A percentile compares a stretch with the other conserved stretches of the same genome.
These are phyloP conservation scores for Penicillium sp. DNA, from an alignment of 2,329 filamentous ascomycete genomes.

Conservation along the genomic window DNA sequence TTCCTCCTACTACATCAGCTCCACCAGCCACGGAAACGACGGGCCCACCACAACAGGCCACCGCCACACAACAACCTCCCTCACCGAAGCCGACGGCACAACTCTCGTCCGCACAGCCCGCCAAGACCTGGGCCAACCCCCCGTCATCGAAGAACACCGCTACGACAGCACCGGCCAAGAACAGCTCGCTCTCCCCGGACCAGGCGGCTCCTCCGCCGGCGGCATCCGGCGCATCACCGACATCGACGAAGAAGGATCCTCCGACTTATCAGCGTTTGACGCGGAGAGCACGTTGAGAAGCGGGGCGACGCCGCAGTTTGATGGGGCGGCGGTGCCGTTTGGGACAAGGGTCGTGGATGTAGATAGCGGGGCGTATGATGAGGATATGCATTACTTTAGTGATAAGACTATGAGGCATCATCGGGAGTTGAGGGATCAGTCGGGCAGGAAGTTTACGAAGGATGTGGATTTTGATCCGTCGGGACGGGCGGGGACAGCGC, in stretches of 20 bases:
- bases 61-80: conserved; percentile 35
- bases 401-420: conserved; percentile 14
- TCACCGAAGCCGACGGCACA: conserved; percentile 36
- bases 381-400: conserved; percentile 20
- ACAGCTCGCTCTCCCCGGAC: conserved; percentile 18
- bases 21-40: conserved; percentile 30
- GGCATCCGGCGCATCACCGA: conserved; percentile 34
- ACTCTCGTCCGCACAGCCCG: conserved; percentile 37
- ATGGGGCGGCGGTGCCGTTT: conserved; percentile 16
- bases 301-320: conserved; percentile 3
- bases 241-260: conserved; percentile 25
- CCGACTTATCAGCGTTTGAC: conserved; percentile 13
- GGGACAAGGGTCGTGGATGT: conserved; percentile 18
- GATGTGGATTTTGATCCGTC: conserved; percentile 18
- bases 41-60: conserved; percentile 31
- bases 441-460: conserved; percentile 6
- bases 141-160: conserved; percentile 36
- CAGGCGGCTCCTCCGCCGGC: conserved; percentile 20
- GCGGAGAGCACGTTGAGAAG: conserved; percentile 12
- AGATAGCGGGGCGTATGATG: conserved; percentile 20
- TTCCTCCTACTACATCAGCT: conserved; percentile 38
- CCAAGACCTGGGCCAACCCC: conserved; percentile 39
- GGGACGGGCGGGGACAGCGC: conserved; percentile 5
- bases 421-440: conserved; percentile 9
- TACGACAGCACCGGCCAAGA: conserved; percentile 39